These are phyloP conservation scores for Cordia subcordata DNA, from an alignment of 257 asterid species.

Conservation along the genomic window DNA sequence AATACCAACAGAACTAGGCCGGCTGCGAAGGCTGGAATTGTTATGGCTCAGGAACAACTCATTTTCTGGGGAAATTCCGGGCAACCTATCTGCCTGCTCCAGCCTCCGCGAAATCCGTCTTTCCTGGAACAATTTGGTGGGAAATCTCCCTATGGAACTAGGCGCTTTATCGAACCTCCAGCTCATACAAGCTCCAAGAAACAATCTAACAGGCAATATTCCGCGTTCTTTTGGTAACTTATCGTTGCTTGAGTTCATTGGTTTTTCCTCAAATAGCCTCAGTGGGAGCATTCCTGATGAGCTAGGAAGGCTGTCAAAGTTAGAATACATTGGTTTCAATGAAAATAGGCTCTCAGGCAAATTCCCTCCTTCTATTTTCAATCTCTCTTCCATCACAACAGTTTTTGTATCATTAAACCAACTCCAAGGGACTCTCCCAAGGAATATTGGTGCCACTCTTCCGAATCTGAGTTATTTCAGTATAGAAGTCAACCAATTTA, in stretches of 20 bases:
- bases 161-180: slow-evolving; percentile 16
- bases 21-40: slow-evolving; percentile 31
- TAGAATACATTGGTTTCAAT: background rate
- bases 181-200: slow-evolving; percentile 3
- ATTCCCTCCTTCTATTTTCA: background rate
- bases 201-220: slow-evolving; percentile 13
- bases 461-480: background rate
- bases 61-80: slow-evolving; percentile 38
- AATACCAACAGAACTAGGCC: slow-evolving; percentile 31
- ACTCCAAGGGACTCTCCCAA: background rate
- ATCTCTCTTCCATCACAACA: background rate
- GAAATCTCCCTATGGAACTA: slow-evolving; percentile 14
- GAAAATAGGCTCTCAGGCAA: background rate
- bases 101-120: slow-evolving; percentile 17
- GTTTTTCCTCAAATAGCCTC: slow-evolving; percentile 9
- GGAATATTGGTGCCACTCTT: background rate
- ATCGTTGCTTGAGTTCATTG: slow-evolving; percentile 7
- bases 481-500: background rate
- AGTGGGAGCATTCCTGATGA: background rate
- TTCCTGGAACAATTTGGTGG: slow-evolving; percentile 21
- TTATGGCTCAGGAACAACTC: slow-evolving; percentile 36
- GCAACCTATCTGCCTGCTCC: slow-evolving; percentile 14
- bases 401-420: background rate
- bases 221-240: slow-evolving; percentile 11
- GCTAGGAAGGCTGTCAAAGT: background rate